These are phyloP conservation scores for Coprinellus aureogranulatus DNA, from an alignment of 768 basidiomycete species.

Conservation along the genomic window DNA sequence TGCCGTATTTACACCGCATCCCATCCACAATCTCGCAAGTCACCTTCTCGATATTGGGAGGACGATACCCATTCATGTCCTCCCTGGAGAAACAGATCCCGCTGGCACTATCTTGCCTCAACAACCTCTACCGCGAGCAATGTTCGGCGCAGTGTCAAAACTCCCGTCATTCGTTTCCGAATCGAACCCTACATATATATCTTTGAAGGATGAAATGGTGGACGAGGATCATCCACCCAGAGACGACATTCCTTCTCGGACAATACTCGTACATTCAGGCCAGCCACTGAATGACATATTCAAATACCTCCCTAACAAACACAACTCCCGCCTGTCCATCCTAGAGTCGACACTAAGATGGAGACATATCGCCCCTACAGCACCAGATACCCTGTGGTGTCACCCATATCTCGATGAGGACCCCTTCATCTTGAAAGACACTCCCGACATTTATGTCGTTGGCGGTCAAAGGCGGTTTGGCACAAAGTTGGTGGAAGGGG, in stretches of 20 bases:
- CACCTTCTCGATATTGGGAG: slow-evolving; percentile 74
- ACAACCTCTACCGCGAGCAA: slow-evolving; percentile 86
- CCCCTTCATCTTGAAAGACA: slow-evolving; percentile 83
- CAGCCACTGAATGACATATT: slow-evolving; percentile 94
- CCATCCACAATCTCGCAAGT: slow-evolving; percentile 64
- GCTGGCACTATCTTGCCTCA: slow-evolving; percentile 89
- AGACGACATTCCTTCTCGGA: slow-evolving; percentile 34
- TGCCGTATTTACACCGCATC: slow-evolving; percentile 69
- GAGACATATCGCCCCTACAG: slow-evolving; percentile 98
- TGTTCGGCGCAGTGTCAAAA: slow-evolving; percentile 69
- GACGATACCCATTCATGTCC: slow-evolving; percentile 79
- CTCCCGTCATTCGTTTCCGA: slow-evolving; percentile 69
- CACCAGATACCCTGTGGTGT: slow-evolving; percentile 98
- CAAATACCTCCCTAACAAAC: slow-evolving; percentile 80
- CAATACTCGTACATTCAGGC: slow-evolving; percentile 82
- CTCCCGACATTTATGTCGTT: slow-evolving; percentile 89
- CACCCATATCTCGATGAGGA: slow-evolving; percentile 87
- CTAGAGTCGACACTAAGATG: slow-evolving; percentile 81
- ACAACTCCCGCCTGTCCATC: slow-evolving; percentile 69
- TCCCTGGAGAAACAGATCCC: slow-evolving; percentile 88
- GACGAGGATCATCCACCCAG: slow-evolving; percentile 1
- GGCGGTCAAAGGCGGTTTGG: slow-evolving; percentile 86
- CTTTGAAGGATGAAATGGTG: slow-evolving; percentile 44
- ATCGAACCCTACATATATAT: slow-evolving; percentile 89
- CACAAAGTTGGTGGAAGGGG: slow-evolving; percentile 60